phyloP scores from a whole-genome alignment of 1,139 yeast genomes.

The Yamadazyma buinensis region DNA sequence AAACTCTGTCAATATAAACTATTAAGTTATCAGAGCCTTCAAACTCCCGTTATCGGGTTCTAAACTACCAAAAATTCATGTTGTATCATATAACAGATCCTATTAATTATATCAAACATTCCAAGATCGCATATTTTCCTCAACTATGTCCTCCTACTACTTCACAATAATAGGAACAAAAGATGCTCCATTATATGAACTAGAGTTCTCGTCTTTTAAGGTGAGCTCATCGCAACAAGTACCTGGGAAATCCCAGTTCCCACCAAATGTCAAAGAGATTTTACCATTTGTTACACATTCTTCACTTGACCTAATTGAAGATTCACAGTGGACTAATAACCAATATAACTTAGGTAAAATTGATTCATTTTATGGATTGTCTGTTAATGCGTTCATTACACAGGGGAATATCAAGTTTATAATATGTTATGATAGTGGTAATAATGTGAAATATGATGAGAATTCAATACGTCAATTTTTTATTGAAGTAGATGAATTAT shows the following conservation, averaged over 20 bases:
- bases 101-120: no score
- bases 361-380: constrained; percentile 81
- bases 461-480: constrained; percentile 81
- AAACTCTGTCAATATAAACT: no score
- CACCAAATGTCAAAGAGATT: constrained; percentile 69
- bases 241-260: constrained; percentile 64
- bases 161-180: constrained; percentile 84
- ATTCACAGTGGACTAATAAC: constrained; percentile 74
- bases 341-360: constrained; percentile 68
- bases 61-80: no score
- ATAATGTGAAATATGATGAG: constrained; percentile 46
- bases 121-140: no score
- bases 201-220: constrained; percentile 74
- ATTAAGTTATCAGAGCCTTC: no score
- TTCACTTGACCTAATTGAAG: constrained; percentile 85
- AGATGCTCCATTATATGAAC: constrained; percentile 83
- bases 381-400: constrained; percentile 78
- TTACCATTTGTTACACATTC: constrained; percentile 88
- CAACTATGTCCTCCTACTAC: constrained; percentile 57
- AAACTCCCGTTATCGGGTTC: no score
- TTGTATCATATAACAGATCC: no score
- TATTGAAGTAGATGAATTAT: constrained; percentile 79
- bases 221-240: constrained; percentile 22
- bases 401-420: constrained; percentile 85
- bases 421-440: constrained; percentile 53